Evolutionary conservation across 2,329 filamentous ascomycete genomes (phyloP), one percentile per base, ranked within the genome.

Genomic region (Dactylellina haptotyla): DNA sequence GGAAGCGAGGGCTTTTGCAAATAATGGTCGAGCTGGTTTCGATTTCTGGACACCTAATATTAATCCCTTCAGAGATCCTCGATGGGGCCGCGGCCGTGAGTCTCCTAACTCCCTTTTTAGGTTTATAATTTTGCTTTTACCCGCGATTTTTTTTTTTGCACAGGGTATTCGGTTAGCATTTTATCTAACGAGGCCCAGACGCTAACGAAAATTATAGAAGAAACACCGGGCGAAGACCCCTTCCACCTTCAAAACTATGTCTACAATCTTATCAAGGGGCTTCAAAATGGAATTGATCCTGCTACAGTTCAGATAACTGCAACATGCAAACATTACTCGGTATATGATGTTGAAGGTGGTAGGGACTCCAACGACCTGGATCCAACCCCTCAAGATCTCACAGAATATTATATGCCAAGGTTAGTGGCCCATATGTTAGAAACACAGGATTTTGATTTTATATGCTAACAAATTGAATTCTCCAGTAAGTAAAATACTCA

Each of bases 41-140:
- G 84, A 88, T 78, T 88, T 83, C 77, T 89, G 87, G 85, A 88
- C 88, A 0, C 88, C 88, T 0, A 89, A 90, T 77, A 87, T 90
- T 79, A 90, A 89, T 76, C 84, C 86, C 0, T 90, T 86, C 80
- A 84, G 84, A 37, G 87, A 89, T 77, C 87, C 87, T 0, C 81
- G 88, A 25, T 88, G 87, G 87, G 87, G 87, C 0, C 81, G 87
- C 6, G 87, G 87, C 0, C 83, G 85, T 74, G 86, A 89, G 77
- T n/a, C n/a, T n/a, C n/a, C n/a, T n/a, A n/a, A n/a, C n/a, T n/a
- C n/a, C n/a, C n/a, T n/a, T n/a, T n/a, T n/a, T n/a, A n/a, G n/a
- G n/a, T n/a, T n/a, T n/a, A n/a, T n/a, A n/a, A n/a, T n/a, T n/a
- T n/a, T n/a, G n/a, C n/a, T n/a, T n/a, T n/a, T n/a, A n/a, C n/a